Evolutionary conservation across 306 rosid species (phyloP), one percentile per base, ranked within the genome.

Genomic region (Dryas alaskensis): DNA sequence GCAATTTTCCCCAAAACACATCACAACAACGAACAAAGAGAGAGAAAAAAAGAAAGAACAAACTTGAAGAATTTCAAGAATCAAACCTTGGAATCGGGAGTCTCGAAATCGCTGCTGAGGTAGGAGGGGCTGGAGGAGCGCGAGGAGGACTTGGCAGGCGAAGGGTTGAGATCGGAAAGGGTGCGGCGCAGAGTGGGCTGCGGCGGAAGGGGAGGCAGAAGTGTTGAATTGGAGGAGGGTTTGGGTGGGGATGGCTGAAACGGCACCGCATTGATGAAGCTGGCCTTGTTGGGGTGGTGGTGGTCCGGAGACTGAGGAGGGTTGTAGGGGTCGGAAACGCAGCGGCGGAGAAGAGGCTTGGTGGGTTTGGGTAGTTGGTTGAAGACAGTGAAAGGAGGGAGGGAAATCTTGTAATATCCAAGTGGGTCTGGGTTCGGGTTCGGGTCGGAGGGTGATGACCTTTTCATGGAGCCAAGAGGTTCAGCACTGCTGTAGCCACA

Each of bases 41-140:
- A 53, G 7, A 25, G 13, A 74, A 27, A 11, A 27, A 53, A 44
- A 4, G 22, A 19, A 8, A 6, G 39, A 53, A 76, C 50, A 31
- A n/a, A 53, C 42, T 49, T 42, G 8, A 2, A 10, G 2, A 16
- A 7, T 39, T 53, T 44, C 61, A 19, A 44, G 58, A 46, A 45
- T 11, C 1, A 66, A 19, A 70, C 89, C 90, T 66, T 72, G 5
- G 84, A 77, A 61, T 83, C 76, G 64, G 84, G 61, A 4, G 77
- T 75, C 53, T 78, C 57, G 4, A 48, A 0, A 45, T 59, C 76
- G 8, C 25, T 73, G 12, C 81, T 84, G 48, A 57, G 0, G 51
- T 77, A 60, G 27, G 58, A 65, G 31, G 76, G 73, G 67, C 75
- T 69, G 47, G 86, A 50, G 14, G 69, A 69, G 44, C 66, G 42